Conservation (phyloP, 1,139 yeast species). For the Arxiozyma telluris region DNA sequence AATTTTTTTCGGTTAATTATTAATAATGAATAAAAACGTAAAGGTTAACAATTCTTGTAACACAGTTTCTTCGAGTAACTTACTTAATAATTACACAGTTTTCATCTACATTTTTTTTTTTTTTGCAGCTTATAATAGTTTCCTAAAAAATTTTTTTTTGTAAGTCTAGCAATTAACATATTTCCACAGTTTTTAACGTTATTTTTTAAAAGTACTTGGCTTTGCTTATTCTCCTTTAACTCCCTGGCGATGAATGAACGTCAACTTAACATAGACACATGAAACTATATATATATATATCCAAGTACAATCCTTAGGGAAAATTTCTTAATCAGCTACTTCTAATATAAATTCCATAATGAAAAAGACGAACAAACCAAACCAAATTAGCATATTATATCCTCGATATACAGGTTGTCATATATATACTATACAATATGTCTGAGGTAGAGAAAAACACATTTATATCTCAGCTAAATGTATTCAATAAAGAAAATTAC, state of each 20-base stretch:
- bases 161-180: background rate
- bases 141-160: too few species aligned
- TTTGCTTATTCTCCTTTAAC: background rate
- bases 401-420: background rate
- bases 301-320: background rate
- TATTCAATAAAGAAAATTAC: constrained; percentile 25
- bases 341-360: background rate
- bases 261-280: background rate
- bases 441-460: constrained; percentile 11
- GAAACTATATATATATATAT: too few species aligned
- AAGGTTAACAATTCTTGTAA: too few species aligned
- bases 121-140: too few species aligned
- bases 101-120: background rate
- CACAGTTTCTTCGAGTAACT: background rate
- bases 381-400: background rate
- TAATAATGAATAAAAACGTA: too few species aligned
- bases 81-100: background rate
- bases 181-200: background rate
- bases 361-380: background rate
- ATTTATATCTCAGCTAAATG: constrained; percentile 23
- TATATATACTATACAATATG: constrained; percentile 7
- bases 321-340: too few species aligned
- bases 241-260: background rate
- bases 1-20: too few species aligned
- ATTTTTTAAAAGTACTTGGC: background rate